These are phyloP conservation scores for Orbilia brochopaga DNA, from an alignment of 2,329 filamentous ascomycete species.

Conservation along the genomic window DNA sequence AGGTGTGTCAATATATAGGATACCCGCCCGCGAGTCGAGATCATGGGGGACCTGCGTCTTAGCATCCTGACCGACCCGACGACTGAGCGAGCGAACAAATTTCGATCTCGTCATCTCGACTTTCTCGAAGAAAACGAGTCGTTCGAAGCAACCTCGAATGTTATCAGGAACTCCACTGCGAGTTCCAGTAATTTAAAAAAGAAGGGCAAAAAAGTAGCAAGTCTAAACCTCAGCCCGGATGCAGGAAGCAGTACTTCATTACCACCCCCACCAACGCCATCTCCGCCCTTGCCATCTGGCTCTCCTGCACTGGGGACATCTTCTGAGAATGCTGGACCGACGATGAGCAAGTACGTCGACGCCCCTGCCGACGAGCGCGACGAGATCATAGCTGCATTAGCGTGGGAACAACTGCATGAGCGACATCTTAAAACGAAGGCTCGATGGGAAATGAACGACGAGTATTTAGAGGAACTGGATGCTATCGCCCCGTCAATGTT, in stretches of 20 bases:
- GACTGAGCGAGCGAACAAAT: neutral
- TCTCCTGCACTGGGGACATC: no score
- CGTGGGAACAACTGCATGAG: constrained; percentile 23
- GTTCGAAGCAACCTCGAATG: neutral
- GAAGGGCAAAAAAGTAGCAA: constrained; percentile 9
- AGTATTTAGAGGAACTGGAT: constrained; percentile 33
- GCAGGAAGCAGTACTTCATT: no score
- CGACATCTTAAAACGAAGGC: constrained; percentile 24
- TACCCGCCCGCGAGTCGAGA: neutral
- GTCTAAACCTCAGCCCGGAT: neutral
- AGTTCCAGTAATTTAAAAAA: neutral
- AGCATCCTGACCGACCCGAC: neutral
- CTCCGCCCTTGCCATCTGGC: neutral
- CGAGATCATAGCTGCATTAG: constrained; percentile 27
- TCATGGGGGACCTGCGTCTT: neutral
- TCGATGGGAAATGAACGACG: constrained; percentile 29
- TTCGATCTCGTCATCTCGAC: constrained; percentile 10
- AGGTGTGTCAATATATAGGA: neutral
- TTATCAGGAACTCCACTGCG: neutral
- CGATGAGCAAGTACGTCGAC: constrained; percentile 19
- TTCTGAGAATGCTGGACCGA: neutral
- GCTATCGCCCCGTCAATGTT: constrained; percentile 15
- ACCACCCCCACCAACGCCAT: neutral
- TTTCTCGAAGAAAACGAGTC: constrained; percentile 10
- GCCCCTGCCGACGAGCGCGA: constrained; percentile 27